Evolutionary conservation across 169 alveolate genomes (phyloP), one percentile per base, ranked within the genome.

Genomic region (Cryptosporidium andersoni): DNA sequence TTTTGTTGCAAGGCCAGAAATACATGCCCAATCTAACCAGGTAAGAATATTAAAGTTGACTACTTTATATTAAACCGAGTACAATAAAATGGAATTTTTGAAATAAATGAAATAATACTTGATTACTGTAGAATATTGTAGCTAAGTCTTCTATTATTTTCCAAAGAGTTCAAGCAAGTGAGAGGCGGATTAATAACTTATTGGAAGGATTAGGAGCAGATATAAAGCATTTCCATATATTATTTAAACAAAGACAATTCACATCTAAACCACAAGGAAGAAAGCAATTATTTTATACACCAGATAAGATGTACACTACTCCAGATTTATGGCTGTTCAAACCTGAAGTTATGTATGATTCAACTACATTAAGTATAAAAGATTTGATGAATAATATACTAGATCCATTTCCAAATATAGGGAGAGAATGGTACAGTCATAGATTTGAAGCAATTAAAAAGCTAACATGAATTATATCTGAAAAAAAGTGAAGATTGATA

Each of bases 271-370:
- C 85, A 9, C 85, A 74, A 25, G 85, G 85, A 14, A 74, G 85
- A 58, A 74, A 74, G 47, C 85, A 74, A 25, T 53, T 74, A 42
- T 74, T 74, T 58, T 74, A 74, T 47, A 74, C 85, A 1, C 85
- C 85, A 1, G 85, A 58, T 25, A 74, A 74, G 47, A 66, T 58
- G 37, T 74, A 74, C 51, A 39, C 47, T 7, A 74, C 85, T 3
- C 85, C 85, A 2, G 85, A 74, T 48, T 74, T 74, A 40, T 74
- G 85, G 85, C 68, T 74, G 3, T 58, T 68, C 39, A 74, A 74
- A 37, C 60, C 85, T n/a, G 62, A 60, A 11, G 60, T 48, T 43
- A 74, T 74, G 36, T 74, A 74, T 42, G 60, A 74, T 14, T 74
- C 85, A 14, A 58, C 55, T 45, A 58, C 85, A 16, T 74, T 68